Conservation (phyloP, 1,284 basidiomycete species). For the Wolfiporia cocos region DNA sequence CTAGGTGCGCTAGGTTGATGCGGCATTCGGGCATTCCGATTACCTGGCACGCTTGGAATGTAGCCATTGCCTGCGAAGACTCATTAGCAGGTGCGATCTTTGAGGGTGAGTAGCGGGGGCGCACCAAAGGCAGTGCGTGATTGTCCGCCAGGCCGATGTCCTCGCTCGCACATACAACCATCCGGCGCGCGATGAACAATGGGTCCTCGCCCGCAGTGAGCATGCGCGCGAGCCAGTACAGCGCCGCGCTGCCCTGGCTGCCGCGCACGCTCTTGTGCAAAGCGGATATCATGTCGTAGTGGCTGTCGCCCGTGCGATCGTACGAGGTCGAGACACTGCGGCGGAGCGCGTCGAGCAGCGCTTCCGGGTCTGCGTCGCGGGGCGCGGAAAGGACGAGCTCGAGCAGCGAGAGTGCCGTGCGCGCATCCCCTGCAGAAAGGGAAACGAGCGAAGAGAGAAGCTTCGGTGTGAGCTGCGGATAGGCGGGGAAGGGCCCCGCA, state of each 20-base stretch:
- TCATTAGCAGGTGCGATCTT: not conserved
- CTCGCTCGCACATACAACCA: constrained; percentile 83
- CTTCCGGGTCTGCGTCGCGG: constrained; percentile 31
- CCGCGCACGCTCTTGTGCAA: constrained; percentile 86
- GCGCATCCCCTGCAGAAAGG: constrained; percentile 63
- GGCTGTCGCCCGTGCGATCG: constrained; percentile 70
- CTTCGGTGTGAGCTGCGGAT: constrained; percentile 41
- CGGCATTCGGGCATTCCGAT: constrained; percentile 85
- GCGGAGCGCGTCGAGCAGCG: constrained; percentile 43
- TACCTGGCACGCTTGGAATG: constrained; percentile 73
- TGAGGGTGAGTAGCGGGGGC: constrained; percentile 13
- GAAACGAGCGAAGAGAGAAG: constrained; percentile 47
- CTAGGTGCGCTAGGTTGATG: constrained; percentile 75
- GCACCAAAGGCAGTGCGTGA: constrained; percentile 65
- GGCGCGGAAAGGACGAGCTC: constrained; percentile 52
- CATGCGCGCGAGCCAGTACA: constrained; percentile 90
- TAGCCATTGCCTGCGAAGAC: constrained; percentile 59
- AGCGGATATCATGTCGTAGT: constrained; percentile 87
- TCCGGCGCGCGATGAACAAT: constrained; percentile 74
- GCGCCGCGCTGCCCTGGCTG: constrained; percentile 71
- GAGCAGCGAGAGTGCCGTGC: constrained; percentile 61
- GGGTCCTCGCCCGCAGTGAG: constrained; percentile 85
- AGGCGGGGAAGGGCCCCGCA: constrained; percentile 22
- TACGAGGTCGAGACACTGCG: constrained; percentile 57
- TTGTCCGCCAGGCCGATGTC: constrained; percentile 80